Conservation (phyloP, 2,329 filamentous ascomycete genomes). For the Xylaria sp. region DNA sequence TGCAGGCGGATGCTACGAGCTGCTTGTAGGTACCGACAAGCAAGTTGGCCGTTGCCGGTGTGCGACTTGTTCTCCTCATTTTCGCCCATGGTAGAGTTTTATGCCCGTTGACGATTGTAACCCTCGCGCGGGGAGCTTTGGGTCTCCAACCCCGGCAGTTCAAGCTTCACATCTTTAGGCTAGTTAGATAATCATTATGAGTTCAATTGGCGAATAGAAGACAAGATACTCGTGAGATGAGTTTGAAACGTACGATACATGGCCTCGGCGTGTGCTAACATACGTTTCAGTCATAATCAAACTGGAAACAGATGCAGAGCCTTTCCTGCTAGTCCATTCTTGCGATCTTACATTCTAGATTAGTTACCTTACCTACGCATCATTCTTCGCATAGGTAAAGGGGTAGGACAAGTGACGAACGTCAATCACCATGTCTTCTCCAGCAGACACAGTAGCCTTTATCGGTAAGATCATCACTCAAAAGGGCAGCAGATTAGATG, state of each 20-base stretch:
- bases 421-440: conserved; percentile 34
- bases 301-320: not conserved
- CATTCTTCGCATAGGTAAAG: not conserved
- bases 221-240: not conserved
- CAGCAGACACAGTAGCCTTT: conserved; percentile 47
- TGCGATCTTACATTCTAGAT: not conserved
- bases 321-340: not conserved
- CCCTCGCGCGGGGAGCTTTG: conserved; percentile 11
- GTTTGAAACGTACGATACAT: not conserved
- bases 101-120: conserved; percentile 1
- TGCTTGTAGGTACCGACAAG: not conserved
- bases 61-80: not conserved
- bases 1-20: conserved; percentile 8
- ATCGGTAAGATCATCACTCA: conserved; percentile 40
- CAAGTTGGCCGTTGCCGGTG: not conserved
- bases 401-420: not conserved
- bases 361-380: not conserved
- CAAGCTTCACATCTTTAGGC: not conserved
- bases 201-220: not conserved
- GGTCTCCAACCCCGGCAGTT: conserved; percentile 36
- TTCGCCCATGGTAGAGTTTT: not conserved
- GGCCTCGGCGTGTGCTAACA: not conserved
- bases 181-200: not conserved
- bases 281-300: not conserved
- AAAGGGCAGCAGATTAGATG: not conserved